Conservation (phyloP, 352 stramenopile species). For the Globisporangium viniferum region DNA sequence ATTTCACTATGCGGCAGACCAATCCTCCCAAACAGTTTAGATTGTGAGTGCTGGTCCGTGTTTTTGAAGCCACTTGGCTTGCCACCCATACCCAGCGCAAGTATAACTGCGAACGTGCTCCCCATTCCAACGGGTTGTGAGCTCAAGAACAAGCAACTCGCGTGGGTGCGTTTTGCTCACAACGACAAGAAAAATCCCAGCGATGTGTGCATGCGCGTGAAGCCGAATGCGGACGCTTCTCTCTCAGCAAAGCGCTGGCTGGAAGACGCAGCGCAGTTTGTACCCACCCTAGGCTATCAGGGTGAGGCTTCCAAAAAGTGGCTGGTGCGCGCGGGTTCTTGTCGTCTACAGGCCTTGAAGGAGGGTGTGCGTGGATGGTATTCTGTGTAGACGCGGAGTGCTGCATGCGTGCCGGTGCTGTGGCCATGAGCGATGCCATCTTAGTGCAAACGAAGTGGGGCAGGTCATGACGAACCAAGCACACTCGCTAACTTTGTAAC, state of each 20-base stretch:
- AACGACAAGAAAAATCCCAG: constrained; percentile 9
- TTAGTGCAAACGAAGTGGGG: neutral
- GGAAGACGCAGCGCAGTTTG: neutral
- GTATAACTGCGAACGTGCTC: neutral
- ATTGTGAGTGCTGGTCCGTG: constrained; percentile 6
- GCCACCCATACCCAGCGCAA: neutral
- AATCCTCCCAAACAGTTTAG: no score
- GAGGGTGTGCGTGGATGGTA: neutral
- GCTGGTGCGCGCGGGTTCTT: neutral
- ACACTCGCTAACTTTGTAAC: neutral
- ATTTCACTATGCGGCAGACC: no score
- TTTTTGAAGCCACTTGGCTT: neutral
- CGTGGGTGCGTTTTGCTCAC: neutral
- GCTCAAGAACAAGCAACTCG: neutral
- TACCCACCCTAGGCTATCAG: neutral
- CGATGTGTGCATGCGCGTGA: neutral
- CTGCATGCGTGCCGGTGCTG: neutral
- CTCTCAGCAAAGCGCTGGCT: no score
- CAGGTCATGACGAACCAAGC: no score
- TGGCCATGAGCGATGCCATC: no score
- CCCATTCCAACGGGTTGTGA: neutral
- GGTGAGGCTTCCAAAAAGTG: no score
- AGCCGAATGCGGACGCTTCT: neutral
- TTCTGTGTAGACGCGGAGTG: neutral
- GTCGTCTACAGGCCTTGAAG: neutral